phyloP scores from a whole-genome alignment of 2,329 filamentous ascomycete species.

The Zymoseptoria brevis region DNA sequence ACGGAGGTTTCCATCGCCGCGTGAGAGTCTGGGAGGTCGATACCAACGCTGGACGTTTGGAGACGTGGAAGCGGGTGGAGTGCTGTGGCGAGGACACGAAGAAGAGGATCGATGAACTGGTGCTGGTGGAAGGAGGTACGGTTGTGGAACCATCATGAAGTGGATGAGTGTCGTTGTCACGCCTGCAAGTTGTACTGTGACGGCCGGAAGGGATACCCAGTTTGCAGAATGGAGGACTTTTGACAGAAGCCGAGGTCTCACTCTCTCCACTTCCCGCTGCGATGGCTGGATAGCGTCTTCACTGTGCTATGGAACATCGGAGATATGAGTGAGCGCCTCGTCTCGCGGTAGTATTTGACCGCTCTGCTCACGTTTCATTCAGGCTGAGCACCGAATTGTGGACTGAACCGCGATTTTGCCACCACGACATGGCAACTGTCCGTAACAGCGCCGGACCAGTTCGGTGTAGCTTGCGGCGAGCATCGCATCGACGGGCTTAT shows the following conservation, averaged over 20 bases:
- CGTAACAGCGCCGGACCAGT: constrained; percentile 6
- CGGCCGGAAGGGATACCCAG: constrained; percentile 2
- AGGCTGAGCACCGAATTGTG: neutral
- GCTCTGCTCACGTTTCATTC: neutral
- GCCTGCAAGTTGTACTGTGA: neutral
- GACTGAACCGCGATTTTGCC: neutral
- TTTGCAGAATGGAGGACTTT: neutral
- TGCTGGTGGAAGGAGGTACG: constrained; percentile 52
- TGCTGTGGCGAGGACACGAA: constrained; percentile 43
- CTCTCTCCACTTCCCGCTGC: constrained; percentile 6
- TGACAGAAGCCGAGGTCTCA: neutral
- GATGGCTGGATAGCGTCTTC: constrained; percentile 1
- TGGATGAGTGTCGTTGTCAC: neutral
- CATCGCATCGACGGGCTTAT: constrained; percentile 1
- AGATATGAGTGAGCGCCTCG: neutral
- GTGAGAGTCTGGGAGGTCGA: constrained; percentile 89
- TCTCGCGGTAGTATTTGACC: neutral
- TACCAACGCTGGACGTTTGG: constrained; percentile 78
- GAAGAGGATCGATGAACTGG: constrained; percentile 50
- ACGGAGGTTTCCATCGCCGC: constrained; percentile 73
- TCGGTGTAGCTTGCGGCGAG: constrained; percentile 6
- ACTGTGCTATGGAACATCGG: neutral
- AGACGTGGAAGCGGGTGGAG: constrained; percentile 87
- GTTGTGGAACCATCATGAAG: constrained; percentile 33
- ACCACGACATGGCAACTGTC: neutral